phyloP scores from a whole-genome alignment of 148 eudicot genomes.

The Vaccinium corymbosum region DNA sequence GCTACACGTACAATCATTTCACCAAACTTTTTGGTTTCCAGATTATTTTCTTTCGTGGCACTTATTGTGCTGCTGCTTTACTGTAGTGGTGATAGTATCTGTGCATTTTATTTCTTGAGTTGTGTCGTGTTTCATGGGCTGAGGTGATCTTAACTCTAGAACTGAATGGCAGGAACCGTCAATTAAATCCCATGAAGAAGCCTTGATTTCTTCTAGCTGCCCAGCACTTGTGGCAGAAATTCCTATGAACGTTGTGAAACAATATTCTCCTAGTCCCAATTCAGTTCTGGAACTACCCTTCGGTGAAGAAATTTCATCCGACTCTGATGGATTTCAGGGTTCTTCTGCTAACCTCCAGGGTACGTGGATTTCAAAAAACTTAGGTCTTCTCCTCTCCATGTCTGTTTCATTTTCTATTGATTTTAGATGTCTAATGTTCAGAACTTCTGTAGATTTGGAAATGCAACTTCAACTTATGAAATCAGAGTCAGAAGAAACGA shows the following conservation, averaged over 20 bases:
- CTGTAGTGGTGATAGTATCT: neutral
- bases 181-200: slow-evolving; percentile 15
- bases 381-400: neutral
- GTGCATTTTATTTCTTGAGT: neutral
- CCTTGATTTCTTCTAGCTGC: slow-evolving; percentile 8
- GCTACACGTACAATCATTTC: neutral
- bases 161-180: slow-evolving; percentile 27
- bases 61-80: neutral
- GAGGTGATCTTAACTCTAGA: neutral
- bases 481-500: slow-evolving; percentile 40
- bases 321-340: slow-evolving; percentile 25
- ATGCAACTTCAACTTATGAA: slow-evolving; percentile 42
- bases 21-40: neutral
- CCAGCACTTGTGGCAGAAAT: slow-evolving; percentile 28
- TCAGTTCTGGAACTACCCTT: slow-evolving; percentile 37
- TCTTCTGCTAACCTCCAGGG: slow-evolving; percentile 33
- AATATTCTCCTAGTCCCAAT: slow-evolving; percentile 40
- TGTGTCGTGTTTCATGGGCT: neutral
- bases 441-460: slow-evolving; percentile 34
- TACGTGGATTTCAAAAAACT: slow-evolving; percentile 21
- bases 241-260: slow-evolving; percentile 34
- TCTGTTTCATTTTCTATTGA: neutral
- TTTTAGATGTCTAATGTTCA: slow-evolving; percentile 8
- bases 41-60: neutral
- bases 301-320: slow-evolving; percentile 24